Evolutionary conservation across 495 filamentous ascomycete species (phyloP).

Genomic region (Podospora comata): DNA sequence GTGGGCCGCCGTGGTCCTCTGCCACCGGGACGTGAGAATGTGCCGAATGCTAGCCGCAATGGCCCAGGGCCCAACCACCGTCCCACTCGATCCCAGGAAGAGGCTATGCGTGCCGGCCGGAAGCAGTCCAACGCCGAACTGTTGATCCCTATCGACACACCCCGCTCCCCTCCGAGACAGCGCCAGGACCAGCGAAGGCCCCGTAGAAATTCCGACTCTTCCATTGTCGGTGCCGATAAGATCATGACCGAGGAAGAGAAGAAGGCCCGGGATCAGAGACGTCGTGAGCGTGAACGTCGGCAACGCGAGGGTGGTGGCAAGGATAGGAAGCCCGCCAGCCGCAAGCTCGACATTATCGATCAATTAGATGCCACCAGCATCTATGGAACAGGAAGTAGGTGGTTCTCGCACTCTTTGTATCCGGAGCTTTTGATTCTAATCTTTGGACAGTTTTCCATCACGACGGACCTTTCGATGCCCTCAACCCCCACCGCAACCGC

Average conservation of each 20-base stretch:
- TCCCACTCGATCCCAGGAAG: slow-evolving; percentile 60
- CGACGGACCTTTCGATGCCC: slow-evolving; percentile 96
- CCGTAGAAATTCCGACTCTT: slow-evolving; percentile 92
- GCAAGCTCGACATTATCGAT: slow-evolving; percentile 89
- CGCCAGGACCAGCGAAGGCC: slow-evolving; percentile 50
- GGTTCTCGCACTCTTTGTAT: slow-evolving; percentile 4
- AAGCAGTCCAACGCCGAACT: slow-evolving; percentile 36
- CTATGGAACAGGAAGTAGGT: slow-evolving; percentile 89
- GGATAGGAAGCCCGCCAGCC: slow-evolving; percentile 55
- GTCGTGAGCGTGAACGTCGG: slow-evolving; percentile 69
- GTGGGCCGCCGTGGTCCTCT: slow-evolving; percentile 37
- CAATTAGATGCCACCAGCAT: slow-evolving; percentile 96
- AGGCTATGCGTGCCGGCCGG: slow-evolving; percentile 49
- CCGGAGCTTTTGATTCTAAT: slow-evolving; percentile 10
- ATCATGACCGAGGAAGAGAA: slow-evolving; percentile 71
- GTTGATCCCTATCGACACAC: slow-evolving; percentile 33
- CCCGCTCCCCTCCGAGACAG: slow-evolving; percentile 36
- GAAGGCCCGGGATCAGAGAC: slow-evolving; percentile 66
- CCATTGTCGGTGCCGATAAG: slow-evolving; percentile 66
- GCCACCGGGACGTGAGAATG: slow-evolving; percentile 48
- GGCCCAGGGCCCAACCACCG: slow-evolving; percentile 51
- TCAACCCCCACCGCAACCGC: slow-evolving; percentile 91
- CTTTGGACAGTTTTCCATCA: slow-evolving; percentile 81
- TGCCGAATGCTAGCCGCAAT: slow-evolving; percentile 45
- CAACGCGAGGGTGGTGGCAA: slow-evolving; percentile 53